These are phyloP conservation scores for Quercus alba DNA, from an alignment of 306 rosid genomes.

Conservation along the genomic window DNA sequence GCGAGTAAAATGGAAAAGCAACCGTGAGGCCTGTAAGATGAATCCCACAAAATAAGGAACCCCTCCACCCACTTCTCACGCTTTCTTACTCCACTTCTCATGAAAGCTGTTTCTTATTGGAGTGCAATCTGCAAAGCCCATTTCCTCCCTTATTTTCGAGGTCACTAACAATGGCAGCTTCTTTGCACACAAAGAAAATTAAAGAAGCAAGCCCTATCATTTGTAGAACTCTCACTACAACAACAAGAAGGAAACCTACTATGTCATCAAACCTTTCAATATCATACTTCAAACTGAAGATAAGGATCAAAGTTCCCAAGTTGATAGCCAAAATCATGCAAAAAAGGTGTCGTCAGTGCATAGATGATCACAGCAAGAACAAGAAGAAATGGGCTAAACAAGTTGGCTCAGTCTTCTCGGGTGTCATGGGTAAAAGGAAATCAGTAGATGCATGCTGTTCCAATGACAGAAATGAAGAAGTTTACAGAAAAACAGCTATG, in stretches of 20 bases:
- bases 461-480: neutral
- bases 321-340: conserved; percentile 31
- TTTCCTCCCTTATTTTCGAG: neutral
- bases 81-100: conserved; percentile 1
- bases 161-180: no score
- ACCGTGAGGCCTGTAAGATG: neutral
- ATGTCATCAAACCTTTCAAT: conserved; percentile 1
- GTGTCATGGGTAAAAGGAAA: conserved; percentile 18
- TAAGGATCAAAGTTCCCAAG: conserved; percentile 36
- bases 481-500: neutral
- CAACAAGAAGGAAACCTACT: neutral
- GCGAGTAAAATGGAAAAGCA: neutral
- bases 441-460: conserved; percentile 6
- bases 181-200: neutral
- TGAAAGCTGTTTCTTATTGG: no score
- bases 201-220: neutral
- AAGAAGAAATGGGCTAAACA: conserved; percentile 9
- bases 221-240: neutral
- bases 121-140: conserved; percentile 4
- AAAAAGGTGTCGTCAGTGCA: conserved; percentile 8
- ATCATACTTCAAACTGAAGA: conserved; percentile 18
- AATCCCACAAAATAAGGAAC: conserved; percentile 2
- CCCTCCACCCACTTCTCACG: conserved; percentile 9
- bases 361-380: neutral
- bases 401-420: conserved; percentile 15